Evolutionary conservation across 2,329 filamentous ascomycete genomes (phyloP).

Genomic region (Rhytidhysteron rufulum): DNA sequence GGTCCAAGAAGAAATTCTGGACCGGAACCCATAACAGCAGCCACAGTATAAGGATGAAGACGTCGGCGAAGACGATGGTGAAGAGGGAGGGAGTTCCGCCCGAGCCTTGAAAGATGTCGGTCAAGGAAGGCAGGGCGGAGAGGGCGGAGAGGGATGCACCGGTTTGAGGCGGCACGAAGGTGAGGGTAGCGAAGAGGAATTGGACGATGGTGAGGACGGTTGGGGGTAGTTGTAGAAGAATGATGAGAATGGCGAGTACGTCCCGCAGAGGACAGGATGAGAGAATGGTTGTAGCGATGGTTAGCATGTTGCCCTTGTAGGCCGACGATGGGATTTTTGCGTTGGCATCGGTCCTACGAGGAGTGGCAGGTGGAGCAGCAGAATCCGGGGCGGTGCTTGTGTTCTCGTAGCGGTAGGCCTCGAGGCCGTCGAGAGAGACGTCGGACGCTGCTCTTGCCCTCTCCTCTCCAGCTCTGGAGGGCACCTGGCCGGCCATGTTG

Average conservation of each 20-base stretch:
- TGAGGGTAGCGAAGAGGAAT: slow-evolving; percentile 86
- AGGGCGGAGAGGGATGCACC: slow-evolving; percentile 72
- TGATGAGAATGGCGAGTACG: slow-evolving; percentile 93
- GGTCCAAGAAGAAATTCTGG: slow-evolving; percentile 82
- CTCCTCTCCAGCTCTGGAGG: slow-evolving; percentile 11
- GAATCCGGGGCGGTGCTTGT: slow-evolving; percentile 30
- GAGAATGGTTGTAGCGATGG: slow-evolving; percentile 80
- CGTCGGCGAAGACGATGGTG: slow-evolving; percentile 79
- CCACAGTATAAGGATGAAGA: slow-evolving; percentile 79
- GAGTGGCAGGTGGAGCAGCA: slow-evolving; percentile 33
- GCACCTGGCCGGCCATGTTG: slow-evolving; percentile 8
- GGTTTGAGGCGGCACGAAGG: slow-evolving; percentile 76
- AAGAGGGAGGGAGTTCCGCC: slow-evolving; percentile 81
- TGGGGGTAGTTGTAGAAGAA: slow-evolving; percentile 87
- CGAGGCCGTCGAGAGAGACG: slow-evolving; percentile 39
- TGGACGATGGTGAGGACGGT: slow-evolving; percentile 86
- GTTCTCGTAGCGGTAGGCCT: slow-evolving; percentile 29
- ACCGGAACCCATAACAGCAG: slow-evolving; percentile 82
- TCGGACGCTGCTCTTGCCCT: slow-evolving; percentile 42
- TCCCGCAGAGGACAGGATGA: slow-evolving; percentile 87
- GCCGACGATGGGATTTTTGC: slow-evolving; percentile 60
- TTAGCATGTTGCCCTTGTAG: slow-evolving; percentile 64
- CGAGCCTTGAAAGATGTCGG: slow-evolving; percentile 86
- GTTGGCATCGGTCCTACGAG: slow-evolving; percentile 66
- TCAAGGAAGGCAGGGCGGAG: slow-evolving; percentile 71